Evolutionary conservation across 2,329 filamentous ascomycete species (phyloP).

Genomic region (Alternaria burnsii): DNA sequence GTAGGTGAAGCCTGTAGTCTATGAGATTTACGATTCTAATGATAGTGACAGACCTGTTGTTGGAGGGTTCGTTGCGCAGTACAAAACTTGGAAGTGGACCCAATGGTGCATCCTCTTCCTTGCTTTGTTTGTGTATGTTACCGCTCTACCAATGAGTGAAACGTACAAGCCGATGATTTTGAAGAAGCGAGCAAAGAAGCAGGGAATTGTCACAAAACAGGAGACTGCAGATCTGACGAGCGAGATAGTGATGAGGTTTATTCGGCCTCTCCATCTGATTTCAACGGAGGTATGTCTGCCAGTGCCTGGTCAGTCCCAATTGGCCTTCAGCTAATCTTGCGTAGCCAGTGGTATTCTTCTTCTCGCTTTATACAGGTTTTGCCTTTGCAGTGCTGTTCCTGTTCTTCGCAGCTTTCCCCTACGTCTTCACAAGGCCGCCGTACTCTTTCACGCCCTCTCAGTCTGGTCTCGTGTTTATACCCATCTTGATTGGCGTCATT

Average conservation of each 20-base stretch:
- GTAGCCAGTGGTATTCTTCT: slow-evolving; percentile 46
- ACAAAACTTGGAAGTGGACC: slow-evolving; percentile 58
- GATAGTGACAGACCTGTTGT: slow-evolving; percentile 47
- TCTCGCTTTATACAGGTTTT: slow-evolving; percentile 49
- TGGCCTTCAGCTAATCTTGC: not conserved
- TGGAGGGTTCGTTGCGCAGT: slow-evolving; percentile 55
- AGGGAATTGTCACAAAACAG: not conserved
- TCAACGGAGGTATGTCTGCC: slow-evolving; percentile 37
- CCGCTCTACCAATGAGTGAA: slow-evolving; percentile 59
- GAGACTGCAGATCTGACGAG: slow-evolving; percentile 26
- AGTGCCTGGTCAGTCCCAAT: not conserved
- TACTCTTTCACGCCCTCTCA: slow-evolving; percentile 43
- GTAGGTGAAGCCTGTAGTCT: slow-evolving; percentile 23
- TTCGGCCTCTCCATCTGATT: slow-evolving; percentile 61
- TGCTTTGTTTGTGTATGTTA: slow-evolving; percentile 47
- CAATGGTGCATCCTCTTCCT: slow-evolving; percentile 57
- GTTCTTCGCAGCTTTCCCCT: slow-evolving; percentile 48
- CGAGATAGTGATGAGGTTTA: slow-evolving; percentile 53
- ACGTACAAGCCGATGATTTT: slow-evolving; percentile 65
- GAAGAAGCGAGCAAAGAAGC: slow-evolving; percentile 45
- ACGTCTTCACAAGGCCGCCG: slow-evolving; percentile 41
- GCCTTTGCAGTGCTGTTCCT: slow-evolving; percentile 48
- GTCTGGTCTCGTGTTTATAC: slow-evolving; percentile 45
- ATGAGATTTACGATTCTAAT: not conserved
- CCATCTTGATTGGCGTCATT: slow-evolving; percentile 44